Evolutionary conservation across 345 rosid genomes (phyloP), one percentile per base, ranked within the genome.

Genomic region (Excoecaria agallocha): DNA sequence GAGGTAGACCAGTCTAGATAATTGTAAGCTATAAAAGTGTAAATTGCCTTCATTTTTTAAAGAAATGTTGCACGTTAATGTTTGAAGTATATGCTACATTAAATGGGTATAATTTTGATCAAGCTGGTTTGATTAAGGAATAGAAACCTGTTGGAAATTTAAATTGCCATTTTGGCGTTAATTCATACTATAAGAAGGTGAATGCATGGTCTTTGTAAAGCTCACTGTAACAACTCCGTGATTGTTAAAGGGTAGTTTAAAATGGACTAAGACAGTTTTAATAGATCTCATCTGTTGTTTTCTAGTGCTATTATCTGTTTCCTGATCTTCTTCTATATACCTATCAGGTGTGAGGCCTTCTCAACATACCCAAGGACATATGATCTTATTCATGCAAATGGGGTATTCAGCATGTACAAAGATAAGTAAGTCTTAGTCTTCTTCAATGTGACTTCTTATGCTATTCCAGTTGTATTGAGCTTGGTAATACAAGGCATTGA

Each of bases 371-470:
- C 82, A 38, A 79, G 82, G 64, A 79, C 82, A 7, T 79, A 79
- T 54, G 82, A 79, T 54, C 82, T 79, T 39, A 79, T 79, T 59
- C 82, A 79, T 54, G 82, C 82, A 64, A 75, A 79, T 75, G 79
- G 69, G 39, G 60, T 79, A 15, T 79, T 79, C 79, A 79, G 82
- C 70, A 59, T 79, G 79, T 79, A 79, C 37, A 75, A 60, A 65
- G 76, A 79, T 61, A 75, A 75, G 82, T 79, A 75, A 70, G 82
- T 71, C 51, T 51, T 78, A 70, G 82, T 71, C 51, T 41, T 72
- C 41, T 39, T 39, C 4, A 22, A 10, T 72, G 68, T 16, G 68
- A 15, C 10, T 35, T 60, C 37, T 20, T 68, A 16, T n/a, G 45
- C 30, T 39, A 1, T 45, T 37, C 43, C 55, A 68, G 17, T 12